phyloP scores from a whole-genome alignment of 2,329 filamentous ascomycete genomes.

The Trichoderma endophyticum region DNA sequence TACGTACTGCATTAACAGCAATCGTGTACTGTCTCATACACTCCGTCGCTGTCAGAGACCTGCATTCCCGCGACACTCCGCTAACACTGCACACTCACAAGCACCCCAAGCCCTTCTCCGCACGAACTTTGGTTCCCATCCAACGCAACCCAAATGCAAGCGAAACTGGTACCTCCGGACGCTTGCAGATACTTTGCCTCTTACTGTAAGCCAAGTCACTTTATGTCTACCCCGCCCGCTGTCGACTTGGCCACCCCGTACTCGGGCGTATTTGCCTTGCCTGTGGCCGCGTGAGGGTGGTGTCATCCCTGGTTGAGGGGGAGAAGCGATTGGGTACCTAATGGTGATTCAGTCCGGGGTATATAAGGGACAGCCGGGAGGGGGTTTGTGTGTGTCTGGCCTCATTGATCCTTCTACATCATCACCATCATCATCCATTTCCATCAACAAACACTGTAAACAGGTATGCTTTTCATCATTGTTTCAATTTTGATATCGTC shows the following conservation, averaged over 20 bases:
- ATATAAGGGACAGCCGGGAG: not conserved
- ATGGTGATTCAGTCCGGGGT: not conserved
- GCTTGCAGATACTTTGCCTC: not conserved
- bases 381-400: not conserved
- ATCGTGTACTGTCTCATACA: not conserved
- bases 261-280: not conserved
- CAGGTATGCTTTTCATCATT: not conserved
- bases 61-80: not conserved
- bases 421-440: not conserved
- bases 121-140: not conserved
- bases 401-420: not conserved
- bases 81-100: not conserved
- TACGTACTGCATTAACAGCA: not conserved
- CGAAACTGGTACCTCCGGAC: not conserved
- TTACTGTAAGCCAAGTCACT: not conserved
- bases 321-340: not conserved
- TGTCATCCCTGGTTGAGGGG: slow-evolving; percentile 6
- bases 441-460: not conserved
- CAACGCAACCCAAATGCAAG: not conserved
- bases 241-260: not conserved
- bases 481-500: not conserved
- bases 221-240: not conserved
- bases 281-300: slow-evolving; percentile 16
- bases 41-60: not conserved
- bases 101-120: not conserved